Base-by-base conservation (phyloP, 345 rosid species). In the Carallia pectinifolia region DNA sequence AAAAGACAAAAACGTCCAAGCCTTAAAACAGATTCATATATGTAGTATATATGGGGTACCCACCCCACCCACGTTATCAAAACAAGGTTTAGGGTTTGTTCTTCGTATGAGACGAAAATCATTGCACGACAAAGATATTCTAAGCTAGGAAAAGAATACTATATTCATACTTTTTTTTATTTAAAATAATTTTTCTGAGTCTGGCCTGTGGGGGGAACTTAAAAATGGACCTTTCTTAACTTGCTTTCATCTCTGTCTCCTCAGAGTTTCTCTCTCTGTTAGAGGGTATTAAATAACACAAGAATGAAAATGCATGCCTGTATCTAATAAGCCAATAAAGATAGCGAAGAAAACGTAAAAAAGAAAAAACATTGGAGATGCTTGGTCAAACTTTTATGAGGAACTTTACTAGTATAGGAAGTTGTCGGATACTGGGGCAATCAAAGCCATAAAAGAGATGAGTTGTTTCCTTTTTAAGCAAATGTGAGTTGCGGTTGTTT, bases 121-220 rank as follows among this genome's bases (percentile, higher is more conserved):
- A 80, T 84, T 74, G 70, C 84, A 76, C 74, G 83, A 82, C 83
- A 80, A 74, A 80, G 82, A 85, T 78, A 71, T 71, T 66, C 72
- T 62, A 9, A 33, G 10, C 0, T 40, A 40, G 13, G 48, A 40
- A 23, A 62, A 53, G 76, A 77, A 76, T 62, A 60, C 68, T 76
- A 58, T 27, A 63, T 61, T 23, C 64, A 53, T 19, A 53, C 44
- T 58, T 58, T 56, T 33, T 6, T 44, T 19, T 67, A 27, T 19
- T 27, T 39, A 5, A 40, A 9, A 9, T 1, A 12, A 12, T 2
- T 2, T 12, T 44, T 12, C 1, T 44, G 50, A 16, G 4, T 44
- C 50, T 44, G 50, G 4, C 3, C 50, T 44, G 0, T 12, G 48
- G 47, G 47, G 47, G 47, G 37, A 40, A 40, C 61, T 69, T 36